Base-by-base conservation (phyloP, 306 rosid species). In the Glycine latifolia region DNA sequence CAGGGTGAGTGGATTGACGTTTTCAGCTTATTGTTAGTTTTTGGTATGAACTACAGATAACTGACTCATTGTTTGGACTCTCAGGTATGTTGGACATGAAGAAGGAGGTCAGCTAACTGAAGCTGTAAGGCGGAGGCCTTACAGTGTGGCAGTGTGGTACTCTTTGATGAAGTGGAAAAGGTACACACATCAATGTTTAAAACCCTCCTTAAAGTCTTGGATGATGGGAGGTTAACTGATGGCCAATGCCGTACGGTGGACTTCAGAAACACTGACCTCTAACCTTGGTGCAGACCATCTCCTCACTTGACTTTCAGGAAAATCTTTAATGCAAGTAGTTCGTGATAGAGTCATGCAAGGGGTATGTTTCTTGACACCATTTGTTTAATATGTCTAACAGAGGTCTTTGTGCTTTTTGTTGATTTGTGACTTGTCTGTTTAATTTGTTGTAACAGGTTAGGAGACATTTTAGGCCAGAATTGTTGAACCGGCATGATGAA, bases 91-190 rank as follows among this genome's bases (percentile, higher is more conserved):
- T 59, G 65, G 65, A 20, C 65, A 59, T 4, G 37, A 59, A 20
- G 39, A 59, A 59, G 65, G 65, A 8, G 65, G 65, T 59, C 65
- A 59, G 14, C 37, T 59, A 59, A 59, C 14, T 17, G 65, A 59
- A 59, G 65, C 37, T 17, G 7, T 59, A 9, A 59, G 65, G 65
- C 65, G 65, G 16, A 59, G 65, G 12, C 65, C 65, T 17, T 59
- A 59, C 14, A 59, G 39, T 59, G 65, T 59, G 14, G 39, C 14
- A 59, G 39, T 59, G 65, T 59, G 14, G 39, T 59, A 59, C 37
- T 59, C 3, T 59, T 59, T 59, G 65, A 59, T 20, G 65, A 59
- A 59, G 65, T 59, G 33, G 65, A 59, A 10, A 59, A 59, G 14
- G 65, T 39, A 59, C 39, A 59, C 8, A 3, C 3, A 59, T 59